phyloP scores from a whole-genome alignment of 2,329 filamentous ascomycete species.

The Blastomyces parvus region DNA sequence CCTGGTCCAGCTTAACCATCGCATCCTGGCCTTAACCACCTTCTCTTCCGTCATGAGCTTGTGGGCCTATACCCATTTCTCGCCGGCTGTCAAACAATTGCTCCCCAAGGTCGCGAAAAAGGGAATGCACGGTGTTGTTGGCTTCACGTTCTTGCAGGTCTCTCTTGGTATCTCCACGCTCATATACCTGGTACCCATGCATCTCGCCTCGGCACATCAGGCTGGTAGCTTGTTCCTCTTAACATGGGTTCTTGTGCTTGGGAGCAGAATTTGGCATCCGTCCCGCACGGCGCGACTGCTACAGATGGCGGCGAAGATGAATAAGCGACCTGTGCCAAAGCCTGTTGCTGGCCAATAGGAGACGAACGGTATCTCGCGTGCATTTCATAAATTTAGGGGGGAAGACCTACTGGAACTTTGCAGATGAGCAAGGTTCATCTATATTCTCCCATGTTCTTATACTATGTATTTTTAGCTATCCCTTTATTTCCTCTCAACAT shows the following conservation, averaged over 20 bases:
- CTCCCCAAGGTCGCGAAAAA: conserved; percentile 51
- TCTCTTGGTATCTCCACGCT: conserved; percentile 80
- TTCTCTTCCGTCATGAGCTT: conserved; percentile 72
- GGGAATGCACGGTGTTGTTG: conserved; percentile 69
- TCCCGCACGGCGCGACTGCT: conserved; percentile 54
- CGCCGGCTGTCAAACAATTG: conserved; percentile 50
- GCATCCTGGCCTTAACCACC: conserved; percentile 80
- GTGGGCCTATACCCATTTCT: conserved; percentile 68
- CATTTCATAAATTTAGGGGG: too few species aligned
- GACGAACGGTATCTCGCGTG: background rate
- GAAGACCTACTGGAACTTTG: background rate
- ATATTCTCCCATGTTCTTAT: conserved; percentile 4
- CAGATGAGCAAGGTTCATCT: background rate
- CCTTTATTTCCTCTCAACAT: conserved; percentile 16
- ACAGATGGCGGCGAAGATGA: conserved; percentile 34
- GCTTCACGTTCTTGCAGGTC: conserved; percentile 73
- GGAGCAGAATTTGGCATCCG: conserved; percentile 66
- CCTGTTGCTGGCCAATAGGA: background rate
- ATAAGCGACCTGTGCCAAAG: conserved; percentile 11
- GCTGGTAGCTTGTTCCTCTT: conserved; percentile 78
- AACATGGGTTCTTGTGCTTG: conserved; percentile 70
- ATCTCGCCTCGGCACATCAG: conserved; percentile 83
- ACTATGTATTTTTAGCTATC: conserved; percentile 17
- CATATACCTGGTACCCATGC: conserved; percentile 85
- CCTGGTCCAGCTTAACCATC: conserved; percentile 89